Percentiles rank a stretch among this genome's conserved stretches.
Evolutionary conservation across 2,329 filamentous ascomycete genomes (phyloP).

Genomic region (Monosporascus sp.): DNA sequence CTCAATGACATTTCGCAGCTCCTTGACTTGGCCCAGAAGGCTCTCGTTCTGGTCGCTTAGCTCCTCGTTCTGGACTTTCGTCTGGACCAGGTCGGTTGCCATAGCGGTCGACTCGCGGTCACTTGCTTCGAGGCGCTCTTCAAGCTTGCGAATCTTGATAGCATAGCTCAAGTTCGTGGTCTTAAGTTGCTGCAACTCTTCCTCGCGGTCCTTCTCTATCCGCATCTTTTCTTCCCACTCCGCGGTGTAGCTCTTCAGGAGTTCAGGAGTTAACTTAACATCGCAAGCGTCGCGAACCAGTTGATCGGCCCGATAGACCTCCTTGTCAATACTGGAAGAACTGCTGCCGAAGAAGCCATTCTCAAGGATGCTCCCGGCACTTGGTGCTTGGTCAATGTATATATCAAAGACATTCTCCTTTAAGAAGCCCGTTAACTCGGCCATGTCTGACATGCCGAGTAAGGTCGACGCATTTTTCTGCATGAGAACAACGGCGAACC

Average conservation of each 20-base stretch:
- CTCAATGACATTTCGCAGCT: constrained; percentile 81
- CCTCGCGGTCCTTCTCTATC: constrained; percentile 75
- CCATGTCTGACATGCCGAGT: constrained; percentile 85
- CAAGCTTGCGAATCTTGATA: constrained; percentile 75
- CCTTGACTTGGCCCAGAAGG: constrained; percentile 75
- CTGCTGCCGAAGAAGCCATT: constrained; percentile 96
- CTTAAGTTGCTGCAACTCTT: constrained; percentile 71
- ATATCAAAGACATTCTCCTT: constrained; percentile 94
- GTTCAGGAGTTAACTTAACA: constrained; percentile 76
- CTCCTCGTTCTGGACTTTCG: constrained; percentile 90
- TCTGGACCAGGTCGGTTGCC: constrained; percentile 83
- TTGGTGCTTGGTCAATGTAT: constrained; percentile 92
- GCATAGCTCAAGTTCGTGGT: constrained; percentile 61
- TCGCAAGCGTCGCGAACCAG: constrained; percentile 90
- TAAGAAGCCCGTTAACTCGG: constrained; percentile 78
- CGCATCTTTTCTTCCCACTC: constrained; percentile 93
- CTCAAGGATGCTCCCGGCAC: constrained; percentile 87
- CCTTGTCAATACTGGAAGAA: constrained; percentile 83
- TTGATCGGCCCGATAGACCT: constrained; percentile 90
- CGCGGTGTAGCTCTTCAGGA: constrained; percentile 70
- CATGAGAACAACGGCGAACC: constrained; percentile 94
- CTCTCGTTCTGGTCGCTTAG: constrained; percentile 86
- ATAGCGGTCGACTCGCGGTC: constrained; percentile 88
- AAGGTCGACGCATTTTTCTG: constrained; percentile 81
- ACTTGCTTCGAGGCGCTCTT: constrained; percentile 81